Evolutionary conservation across 805 yeast genomes (phyloP).

Genomic region (Monosporozyma unispora): DNA sequence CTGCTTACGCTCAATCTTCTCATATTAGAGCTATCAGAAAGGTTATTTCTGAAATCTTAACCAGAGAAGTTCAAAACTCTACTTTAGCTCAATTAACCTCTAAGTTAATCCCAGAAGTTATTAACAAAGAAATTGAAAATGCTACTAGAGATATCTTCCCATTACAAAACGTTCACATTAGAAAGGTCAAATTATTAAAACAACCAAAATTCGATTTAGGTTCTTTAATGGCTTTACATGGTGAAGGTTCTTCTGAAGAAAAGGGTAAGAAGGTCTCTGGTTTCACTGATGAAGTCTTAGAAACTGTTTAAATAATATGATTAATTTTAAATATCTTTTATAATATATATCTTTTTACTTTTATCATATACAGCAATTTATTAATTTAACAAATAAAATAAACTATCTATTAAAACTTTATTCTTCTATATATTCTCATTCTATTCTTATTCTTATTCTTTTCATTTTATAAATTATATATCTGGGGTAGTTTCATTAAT

Average conservation of each 20-base stretch:
- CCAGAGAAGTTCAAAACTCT: conserved; percentile 89
- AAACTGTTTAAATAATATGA: conserved; percentile 62
- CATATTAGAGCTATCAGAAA: conserved; percentile 95
- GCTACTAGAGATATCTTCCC: conserved; percentile 92
- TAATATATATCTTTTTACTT: conserved; percentile 1
- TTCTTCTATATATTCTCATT: background rate
- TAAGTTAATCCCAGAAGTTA: conserved; percentile 96
- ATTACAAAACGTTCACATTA: conserved; percentile 95
- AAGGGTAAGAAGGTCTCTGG: conserved; percentile 94
- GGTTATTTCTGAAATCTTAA: conserved; percentile 92
- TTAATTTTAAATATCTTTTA: background rate
- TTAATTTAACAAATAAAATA: background rate
- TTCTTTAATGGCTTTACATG: conserved; percentile 90
- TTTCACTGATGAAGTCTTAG: conserved; percentile 97
- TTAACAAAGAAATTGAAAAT: conserved; percentile 97
- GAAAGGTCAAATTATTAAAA: conserved; percentile 96
- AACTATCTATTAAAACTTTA: background rate
- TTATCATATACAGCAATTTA: conserved; percentile 2
- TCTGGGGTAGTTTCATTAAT: background rate
- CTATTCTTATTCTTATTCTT: no score
- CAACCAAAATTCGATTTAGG: conserved; percentile 98
- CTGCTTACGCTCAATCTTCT: conserved; percentile 94
- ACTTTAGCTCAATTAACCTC: conserved; percentile 94
- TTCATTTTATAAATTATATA: no score
- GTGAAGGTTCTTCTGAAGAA: conserved; percentile 86